A percentile compares a stretch with the other conserved stretches of the same genome.
Evolutionary conservation across 1,284 basidiomycete species (phyloP).

Genomic region (Amanita bisporigera): DNA sequence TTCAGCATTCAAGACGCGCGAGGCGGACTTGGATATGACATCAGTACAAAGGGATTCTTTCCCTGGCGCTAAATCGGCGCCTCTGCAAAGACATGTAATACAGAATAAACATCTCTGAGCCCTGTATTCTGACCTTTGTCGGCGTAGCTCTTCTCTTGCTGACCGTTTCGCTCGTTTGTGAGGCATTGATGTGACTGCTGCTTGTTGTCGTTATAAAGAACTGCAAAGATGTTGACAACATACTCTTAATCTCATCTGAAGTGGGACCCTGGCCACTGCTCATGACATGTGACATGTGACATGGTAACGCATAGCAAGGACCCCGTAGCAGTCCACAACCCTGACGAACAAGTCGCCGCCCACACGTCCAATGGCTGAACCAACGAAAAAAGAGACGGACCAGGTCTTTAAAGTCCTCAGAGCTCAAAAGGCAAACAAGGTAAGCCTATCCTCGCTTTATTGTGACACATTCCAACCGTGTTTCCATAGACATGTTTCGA

Average conservation of each 20-base stretch:
- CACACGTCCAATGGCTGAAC: conserved; percentile 60
- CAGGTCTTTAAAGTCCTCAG: conserved; percentile 79
- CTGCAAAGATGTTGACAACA: too few relatives aligned
- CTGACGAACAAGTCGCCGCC: background rate
- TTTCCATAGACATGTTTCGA: conserved; percentile 88
- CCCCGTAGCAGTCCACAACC: background rate
- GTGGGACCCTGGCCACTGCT: too few relatives aligned
- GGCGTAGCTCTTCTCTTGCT: conserved; percentile 48
- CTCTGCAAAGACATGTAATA: conserved; percentile 43
- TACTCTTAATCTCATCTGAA: too few relatives aligned
- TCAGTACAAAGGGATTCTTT: conserved; percentile 54
- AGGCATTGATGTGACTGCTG: conserved; percentile 52
- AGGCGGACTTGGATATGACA: conserved; percentile 67
- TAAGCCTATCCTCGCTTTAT: conserved; percentile 40
- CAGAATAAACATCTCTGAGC: background rate
- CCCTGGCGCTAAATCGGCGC: conserved; percentile 53
- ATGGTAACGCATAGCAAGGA: background rate
- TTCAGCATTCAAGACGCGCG: conserved; percentile 66
- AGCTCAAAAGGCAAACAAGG: conserved; percentile 90
- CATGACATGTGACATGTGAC: too few relatives aligned
- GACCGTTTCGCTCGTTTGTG: conserved; percentile 66
- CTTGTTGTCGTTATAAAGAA: background rate
- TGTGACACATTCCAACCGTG: conserved; percentile 10
- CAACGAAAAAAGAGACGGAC: conserved; percentile 79
- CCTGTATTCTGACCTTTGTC: conserved; percentile 46